Evolutionary conservation across 1,284 basidiomycete genomes (phyloP), one percentile per base, ranked within the genome.

Genomic region (Grifola frondosa): DNA sequence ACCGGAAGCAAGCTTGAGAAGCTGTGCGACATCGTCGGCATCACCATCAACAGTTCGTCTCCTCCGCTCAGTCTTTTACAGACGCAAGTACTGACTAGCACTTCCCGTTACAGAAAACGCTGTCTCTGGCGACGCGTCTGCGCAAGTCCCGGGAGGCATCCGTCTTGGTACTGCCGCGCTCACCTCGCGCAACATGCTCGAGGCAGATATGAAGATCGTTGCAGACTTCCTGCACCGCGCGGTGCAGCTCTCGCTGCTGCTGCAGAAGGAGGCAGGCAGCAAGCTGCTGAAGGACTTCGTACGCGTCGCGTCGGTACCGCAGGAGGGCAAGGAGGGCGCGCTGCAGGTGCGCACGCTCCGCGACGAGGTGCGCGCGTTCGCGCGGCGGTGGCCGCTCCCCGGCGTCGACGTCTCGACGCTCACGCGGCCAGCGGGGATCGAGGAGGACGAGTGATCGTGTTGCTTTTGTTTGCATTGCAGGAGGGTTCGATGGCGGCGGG

Each of bases 1-100:
- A 98, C 97, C 19, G 97, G 97, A 47, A 91, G 86, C 76, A 99
- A 99, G 76, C 84, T 99, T 49, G 95, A 97, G 78, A 98, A 97
- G 79, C 84, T 99, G 60, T 97, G 95, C 66, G 97, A 99, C 67
- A 77, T 97, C 42, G 84, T 92, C 62, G 93, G 93, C 58, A 97
- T 99, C 69, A 97, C 90, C 24, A 89, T 91, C 70, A 95, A 95
- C 77, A 95, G 88, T 89, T 52, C 50, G 85, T 74, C 16, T 37
- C 26, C 42, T 25, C 5, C n/a, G 13, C 19, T 38, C 39, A 20
- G 37, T 34, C 26, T 36, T 44, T 31, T n/a, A 26, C 6, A 31
- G 32, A 9, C 34, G 22, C 5, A 12, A 13, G 25, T 22, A 21
- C 19, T 46, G 2, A 50, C 20, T 35, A n/a, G 39, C 21, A 13